These are phyloP conservation scores for Nematodospora anomalae DNA, from an alignment of 1,139 yeast genomes.

Conservation along the genomic window DNA sequence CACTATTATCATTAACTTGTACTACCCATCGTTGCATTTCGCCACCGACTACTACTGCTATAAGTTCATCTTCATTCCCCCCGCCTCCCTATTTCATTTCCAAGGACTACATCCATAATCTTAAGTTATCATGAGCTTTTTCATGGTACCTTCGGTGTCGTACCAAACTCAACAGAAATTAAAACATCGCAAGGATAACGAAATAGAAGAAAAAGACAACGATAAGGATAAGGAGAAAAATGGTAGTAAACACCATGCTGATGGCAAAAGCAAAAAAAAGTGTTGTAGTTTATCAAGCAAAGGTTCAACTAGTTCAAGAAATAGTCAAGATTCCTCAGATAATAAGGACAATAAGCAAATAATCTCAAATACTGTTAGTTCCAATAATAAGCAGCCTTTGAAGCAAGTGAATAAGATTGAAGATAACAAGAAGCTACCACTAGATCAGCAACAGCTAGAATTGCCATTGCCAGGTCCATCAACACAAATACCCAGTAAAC, in stretches of 20 bases:
- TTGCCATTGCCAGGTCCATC: background rate
- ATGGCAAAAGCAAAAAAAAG: slow-evolving; percentile 1
- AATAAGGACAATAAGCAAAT: slow-evolving; percentile 1
- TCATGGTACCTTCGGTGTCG: slow-evolving; percentile 31
- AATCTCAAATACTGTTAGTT: background rate
- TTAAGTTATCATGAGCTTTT: slow-evolving; percentile 28
- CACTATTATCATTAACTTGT: too few relatives aligned
- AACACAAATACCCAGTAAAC: too few relatives aligned
- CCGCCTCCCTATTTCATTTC: too few relatives aligned
- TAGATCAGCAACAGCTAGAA: background rate
- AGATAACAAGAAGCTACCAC: too few relatives aligned
- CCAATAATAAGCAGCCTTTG: background rate
- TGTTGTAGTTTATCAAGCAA: background rate
- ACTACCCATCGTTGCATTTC: too few relatives aligned
- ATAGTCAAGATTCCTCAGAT: slow-evolving; percentile 1
- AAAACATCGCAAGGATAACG: slow-evolving; percentile 19
- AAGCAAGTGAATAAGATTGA: background rate
- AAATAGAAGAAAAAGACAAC: slow-evolving; percentile 10
- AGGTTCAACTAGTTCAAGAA: slow-evolving; percentile 3
- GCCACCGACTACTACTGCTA: too few relatives aligned
- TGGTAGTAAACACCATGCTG: slow-evolving; percentile 1
- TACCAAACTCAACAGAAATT: slow-evolving; percentile 36
- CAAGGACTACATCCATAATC: too few relatives aligned
- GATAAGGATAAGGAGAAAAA: slow-evolving; percentile 10
- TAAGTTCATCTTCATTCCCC: too few relatives aligned